Conservation (phyloP, 257 asterid species). For the Solanum boliviense region DNA sequence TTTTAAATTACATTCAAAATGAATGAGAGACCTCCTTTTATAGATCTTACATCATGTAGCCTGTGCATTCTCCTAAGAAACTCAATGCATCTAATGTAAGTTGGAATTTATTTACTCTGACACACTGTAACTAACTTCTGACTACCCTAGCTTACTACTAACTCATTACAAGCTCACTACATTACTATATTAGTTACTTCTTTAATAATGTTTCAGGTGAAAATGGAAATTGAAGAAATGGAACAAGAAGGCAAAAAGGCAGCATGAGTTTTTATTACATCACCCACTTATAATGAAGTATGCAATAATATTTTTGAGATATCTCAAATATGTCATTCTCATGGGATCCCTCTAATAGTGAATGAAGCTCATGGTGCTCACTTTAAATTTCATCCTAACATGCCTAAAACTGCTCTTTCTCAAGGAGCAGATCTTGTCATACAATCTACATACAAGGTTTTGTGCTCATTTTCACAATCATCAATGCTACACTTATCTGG, state of each 20-base stretch:
- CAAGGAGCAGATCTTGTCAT: slow-evolving; percentile 69
- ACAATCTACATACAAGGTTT: slow-evolving; percentile 75
- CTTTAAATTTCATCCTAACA: slow-evolving; percentile 43
- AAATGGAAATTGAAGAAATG: slow-evolving; percentile 44
- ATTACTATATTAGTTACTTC: neutral
- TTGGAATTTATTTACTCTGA: no score
- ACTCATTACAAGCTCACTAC: no score
- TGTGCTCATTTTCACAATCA: slow-evolving; percentile 68
- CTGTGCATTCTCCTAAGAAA: no score
- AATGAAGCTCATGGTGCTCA: slow-evolving; percentile 52
- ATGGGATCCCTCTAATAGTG: slow-evolving; percentile 45
- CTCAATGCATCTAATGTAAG: no score
- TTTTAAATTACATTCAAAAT: no score
- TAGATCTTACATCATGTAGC: no score
- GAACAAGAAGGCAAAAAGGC: slow-evolving; percentile 42
- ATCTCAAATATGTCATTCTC: slow-evolving; percentile 45
- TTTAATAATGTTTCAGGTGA: slow-evolving; percentile 8
- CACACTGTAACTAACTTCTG: no score
- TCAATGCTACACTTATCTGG: slow-evolving; percentile 69
- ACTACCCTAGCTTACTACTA: no score
- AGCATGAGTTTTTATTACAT: slow-evolving; percentile 46
- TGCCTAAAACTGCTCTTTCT: slow-evolving; percentile 51
- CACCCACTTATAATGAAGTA: slow-evolving; percentile 80
- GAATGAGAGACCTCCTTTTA: no score
- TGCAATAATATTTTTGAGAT: slow-evolving; percentile 49